Percentiles rank a stretch among this genome's conserved stretches.
Evolutionary conservation across 768 basidiomycete genomes (phyloP).

Genomic region (Rhizopogon salebrosus): DNA sequence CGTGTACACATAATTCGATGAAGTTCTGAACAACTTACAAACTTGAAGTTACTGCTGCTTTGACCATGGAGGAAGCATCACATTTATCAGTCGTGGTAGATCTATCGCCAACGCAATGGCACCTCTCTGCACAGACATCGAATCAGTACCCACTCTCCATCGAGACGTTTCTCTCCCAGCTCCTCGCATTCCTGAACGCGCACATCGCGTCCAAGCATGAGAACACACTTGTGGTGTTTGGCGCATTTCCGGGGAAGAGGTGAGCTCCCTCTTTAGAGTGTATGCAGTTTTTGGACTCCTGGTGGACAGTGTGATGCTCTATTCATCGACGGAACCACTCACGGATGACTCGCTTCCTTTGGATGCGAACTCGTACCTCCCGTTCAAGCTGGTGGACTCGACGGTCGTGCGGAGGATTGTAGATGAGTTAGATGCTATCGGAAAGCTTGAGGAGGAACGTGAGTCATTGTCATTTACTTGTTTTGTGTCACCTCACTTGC

Average conservation of each 20-base stretch:
- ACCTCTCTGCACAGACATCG: conserved; percentile 50
- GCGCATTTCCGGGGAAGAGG: conserved; percentile 83
- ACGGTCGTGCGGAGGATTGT: conserved; percentile 57
- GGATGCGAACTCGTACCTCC: conserved; percentile 79
- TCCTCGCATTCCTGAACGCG: conserved; percentile 88
- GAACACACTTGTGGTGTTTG: conserved; percentile 90
- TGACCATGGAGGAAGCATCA: conserved; percentile 40
- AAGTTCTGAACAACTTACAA: too few species aligned
- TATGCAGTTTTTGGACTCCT: neutral
- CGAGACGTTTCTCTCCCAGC: conserved; percentile 70
- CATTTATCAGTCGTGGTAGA: conserved; percentile 85
- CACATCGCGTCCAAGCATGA: conserved; percentile 89
- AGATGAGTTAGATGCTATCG: conserved; percentile 53
- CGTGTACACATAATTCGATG: neutral
- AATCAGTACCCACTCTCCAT: conserved; percentile 57
- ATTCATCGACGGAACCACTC: conserved; percentile 55
- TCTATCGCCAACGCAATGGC: conserved; percentile 84
- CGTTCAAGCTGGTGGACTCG: conserved; percentile 75
- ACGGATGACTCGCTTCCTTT: conserved; percentile 32
- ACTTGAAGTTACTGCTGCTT: neutral
- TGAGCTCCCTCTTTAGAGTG: conserved; percentile 25
- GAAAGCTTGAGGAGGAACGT: conserved; percentile 43
- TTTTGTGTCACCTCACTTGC: neutral
- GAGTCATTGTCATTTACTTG: conserved; percentile 33
- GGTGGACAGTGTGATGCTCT: conserved; percentile 62